Base-by-base conservation (phyloP, 2,329 filamentous ascomycete species). In the Chaetomium sp. region DNA sequence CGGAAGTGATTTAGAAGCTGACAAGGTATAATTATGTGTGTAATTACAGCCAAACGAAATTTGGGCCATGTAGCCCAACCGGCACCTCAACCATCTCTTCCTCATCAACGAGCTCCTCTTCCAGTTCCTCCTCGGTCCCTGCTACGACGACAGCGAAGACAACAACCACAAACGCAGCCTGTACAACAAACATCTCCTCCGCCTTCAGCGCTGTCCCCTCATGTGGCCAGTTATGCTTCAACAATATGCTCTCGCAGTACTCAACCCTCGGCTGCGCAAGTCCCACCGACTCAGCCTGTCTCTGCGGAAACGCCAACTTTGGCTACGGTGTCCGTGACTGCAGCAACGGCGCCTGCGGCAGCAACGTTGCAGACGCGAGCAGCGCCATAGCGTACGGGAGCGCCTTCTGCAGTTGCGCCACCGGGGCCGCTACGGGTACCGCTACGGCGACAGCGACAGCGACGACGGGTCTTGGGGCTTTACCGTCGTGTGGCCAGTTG, bases 331-430 rank as follows among this genome's bases (percentile, higher is more conserved):
- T 38, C 37, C 37, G 37, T 38, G 37, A 38, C 37, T 38, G 37
- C 37, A 38, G 37, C 7, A 48, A 64, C 19, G 67, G 68, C 53
- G 14, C 40, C 8, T 53, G 42, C 34, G 51, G 51, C 36, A 53
- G 37, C 42, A 41, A 41, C 40, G 40, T 41, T 12, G 37, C 7
- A 12, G 37, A 7, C 37, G 37, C 37, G 37, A 38, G 37, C 37
- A 38, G 37, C 37, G 37, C 37, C 37, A 38, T 38, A 7, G 37
- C 37, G 7, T 38, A 38, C 37, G 37, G 37, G 40, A 43, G 40
- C 40, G 40, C 40, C n/a, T 43, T 43, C 40, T 43, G 7, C n/a
- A 44, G 42, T 19, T 44, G 40, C 40, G 40, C 42, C n/a, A n/a
- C n/a, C n/a, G n/a, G n/a, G n/a, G n/a, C n/a, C n/a, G n/a, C n/a